These are phyloP conservation scores for Vaccinium vitisidaea DNA, from an alignment of 148 eudicot genomes.

Conservation along the genomic window DNA sequence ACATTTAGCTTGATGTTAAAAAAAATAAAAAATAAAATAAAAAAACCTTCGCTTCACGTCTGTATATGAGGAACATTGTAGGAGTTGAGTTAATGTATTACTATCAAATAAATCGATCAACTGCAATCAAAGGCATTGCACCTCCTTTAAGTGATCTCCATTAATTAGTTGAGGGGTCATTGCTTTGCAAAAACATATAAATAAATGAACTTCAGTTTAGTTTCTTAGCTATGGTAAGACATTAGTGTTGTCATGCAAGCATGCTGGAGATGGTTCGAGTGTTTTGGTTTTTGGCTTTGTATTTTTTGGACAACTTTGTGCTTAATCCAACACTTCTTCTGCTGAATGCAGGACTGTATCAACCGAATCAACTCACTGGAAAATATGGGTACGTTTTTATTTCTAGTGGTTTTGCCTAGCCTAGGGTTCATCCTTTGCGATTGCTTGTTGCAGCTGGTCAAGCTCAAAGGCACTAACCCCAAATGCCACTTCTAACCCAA, in stretches of 20 bases:
- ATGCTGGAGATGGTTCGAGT: not conserved
- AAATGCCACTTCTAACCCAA: not conserved
- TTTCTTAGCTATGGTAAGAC: not conserved
- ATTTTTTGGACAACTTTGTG: slow-evolving; percentile 8
- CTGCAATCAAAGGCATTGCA: not conserved
- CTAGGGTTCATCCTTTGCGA: not conserved
- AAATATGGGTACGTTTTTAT: slow-evolving; percentile 59
- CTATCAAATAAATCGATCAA: not conserved
- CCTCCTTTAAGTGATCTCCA: slow-evolving; percentile 4
- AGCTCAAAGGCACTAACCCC: not conserved
- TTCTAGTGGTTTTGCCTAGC: not conserved
- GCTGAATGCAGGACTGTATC: slow-evolving; percentile 74
- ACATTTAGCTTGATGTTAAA: not conserved
- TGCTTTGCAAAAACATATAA: not conserved
- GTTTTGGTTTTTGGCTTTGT: not conserved
- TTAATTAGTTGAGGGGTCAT: not conserved
- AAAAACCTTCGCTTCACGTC: not conserved
- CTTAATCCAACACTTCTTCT: not conserved
- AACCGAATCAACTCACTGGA: slow-evolving; percentile 83
- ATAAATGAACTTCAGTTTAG: not conserved
- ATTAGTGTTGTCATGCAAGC: not conserved
- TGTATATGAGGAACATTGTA: not conserved
- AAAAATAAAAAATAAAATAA: too few relatives aligned
- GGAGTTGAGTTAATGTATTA: not conserved
- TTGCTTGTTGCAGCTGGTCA: not conserved